Evolutionary conservation across 2,329 filamentous ascomycete genomes (phyloP).

Genomic region (Myriosclerotinia duriaeana): DNA sequence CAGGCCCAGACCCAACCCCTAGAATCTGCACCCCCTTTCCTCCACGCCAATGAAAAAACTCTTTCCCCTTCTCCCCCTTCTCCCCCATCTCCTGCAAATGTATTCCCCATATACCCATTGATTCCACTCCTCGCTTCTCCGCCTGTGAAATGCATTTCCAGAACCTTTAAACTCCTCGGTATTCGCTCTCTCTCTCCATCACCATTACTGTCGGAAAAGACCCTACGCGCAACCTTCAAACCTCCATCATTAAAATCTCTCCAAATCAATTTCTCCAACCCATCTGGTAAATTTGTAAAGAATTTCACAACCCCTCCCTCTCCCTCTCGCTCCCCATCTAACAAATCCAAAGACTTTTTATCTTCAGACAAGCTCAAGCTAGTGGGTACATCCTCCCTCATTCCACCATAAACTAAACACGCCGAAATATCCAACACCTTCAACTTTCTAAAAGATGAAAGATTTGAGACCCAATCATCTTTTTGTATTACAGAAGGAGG

Average conservation of each 20-base stretch:
- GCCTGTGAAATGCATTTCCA: background rate
- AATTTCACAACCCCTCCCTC: background rate
- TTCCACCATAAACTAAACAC: background rate
- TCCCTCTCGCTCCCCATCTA: too few species aligned
- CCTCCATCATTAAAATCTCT: background rate
- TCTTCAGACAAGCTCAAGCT: background rate
- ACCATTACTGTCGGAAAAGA: background rate
- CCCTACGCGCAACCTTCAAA: background rate
- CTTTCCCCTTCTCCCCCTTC: too few species aligned
- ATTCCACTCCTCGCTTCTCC: background rate
- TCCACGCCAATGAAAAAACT: too few species aligned
- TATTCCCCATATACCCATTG: too few species aligned
- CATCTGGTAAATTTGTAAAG: background rate
- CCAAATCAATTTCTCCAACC: background rate
- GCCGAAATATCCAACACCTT: background rate
- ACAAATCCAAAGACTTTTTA: background rate
- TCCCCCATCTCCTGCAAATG: too few species aligned
- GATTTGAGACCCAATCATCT: background rate
- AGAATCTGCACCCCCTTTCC: too few species aligned
- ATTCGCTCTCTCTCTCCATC: background rate
- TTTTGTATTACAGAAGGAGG: background rate
- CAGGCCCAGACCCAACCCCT: too few species aligned
- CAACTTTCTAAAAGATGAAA: background rate
- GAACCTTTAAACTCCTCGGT: background rate
- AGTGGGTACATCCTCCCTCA: background rate